A percentile compares a stretch with the other conserved stretches of the same genome.
These are phyloP conservation scores for Trichopus zeylanicus DNA, from an alignment of 116 monocot genomes.

Conservation along the genomic window DNA sequence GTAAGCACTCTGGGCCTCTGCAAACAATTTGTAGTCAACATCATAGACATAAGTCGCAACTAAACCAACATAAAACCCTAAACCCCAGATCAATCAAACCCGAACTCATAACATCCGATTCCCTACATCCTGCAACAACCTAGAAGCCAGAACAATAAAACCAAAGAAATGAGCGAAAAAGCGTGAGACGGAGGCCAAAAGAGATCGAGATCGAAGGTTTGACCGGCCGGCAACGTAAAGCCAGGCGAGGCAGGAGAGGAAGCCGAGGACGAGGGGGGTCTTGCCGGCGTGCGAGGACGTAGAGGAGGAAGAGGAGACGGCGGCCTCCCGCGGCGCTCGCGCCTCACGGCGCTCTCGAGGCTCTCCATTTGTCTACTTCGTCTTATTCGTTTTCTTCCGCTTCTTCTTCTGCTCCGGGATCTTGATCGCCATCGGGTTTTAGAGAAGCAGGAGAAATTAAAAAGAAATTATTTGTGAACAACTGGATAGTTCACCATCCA, in stretches of 20 bases:
- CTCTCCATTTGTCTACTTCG: too few relatives aligned
- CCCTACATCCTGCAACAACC: slow-evolving; percentile 94
- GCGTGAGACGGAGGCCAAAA: neutral
- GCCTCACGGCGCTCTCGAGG: slow-evolving; percentile 46
- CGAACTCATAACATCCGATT: slow-evolving; percentile 57
- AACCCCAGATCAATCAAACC: slow-evolving; percentile 20
- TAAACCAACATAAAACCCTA: neutral
- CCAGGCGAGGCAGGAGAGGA: slow-evolving; percentile 94
- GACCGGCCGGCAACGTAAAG: slow-evolving; percentile 93
- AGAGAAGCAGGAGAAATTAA: too few relatives aligned
- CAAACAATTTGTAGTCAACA: slow-evolving; percentile 4
- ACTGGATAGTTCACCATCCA: too few relatives aligned
- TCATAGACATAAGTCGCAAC: neutral
- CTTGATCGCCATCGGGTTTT: too few relatives aligned
- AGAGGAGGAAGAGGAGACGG: slow-evolving; percentile 25
- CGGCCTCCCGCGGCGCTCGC: slow-evolving; percentile 30
- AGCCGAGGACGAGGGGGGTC: slow-evolving; percentile 62
- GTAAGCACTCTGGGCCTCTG: slow-evolving; percentile 65
- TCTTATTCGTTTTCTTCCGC: too few relatives aligned
- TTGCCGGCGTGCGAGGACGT: slow-evolving; percentile 21
- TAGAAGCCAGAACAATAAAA: slow-evolving; percentile 6
- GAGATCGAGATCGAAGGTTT: neutral
- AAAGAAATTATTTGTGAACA: too few relatives aligned
- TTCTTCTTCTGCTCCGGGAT: too few relatives aligned
- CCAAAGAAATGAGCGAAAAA: neutral